Base-by-base conservation (phyloP, 1,284 basidiomycete species). In the Heterobasidion occidentale region DNA sequence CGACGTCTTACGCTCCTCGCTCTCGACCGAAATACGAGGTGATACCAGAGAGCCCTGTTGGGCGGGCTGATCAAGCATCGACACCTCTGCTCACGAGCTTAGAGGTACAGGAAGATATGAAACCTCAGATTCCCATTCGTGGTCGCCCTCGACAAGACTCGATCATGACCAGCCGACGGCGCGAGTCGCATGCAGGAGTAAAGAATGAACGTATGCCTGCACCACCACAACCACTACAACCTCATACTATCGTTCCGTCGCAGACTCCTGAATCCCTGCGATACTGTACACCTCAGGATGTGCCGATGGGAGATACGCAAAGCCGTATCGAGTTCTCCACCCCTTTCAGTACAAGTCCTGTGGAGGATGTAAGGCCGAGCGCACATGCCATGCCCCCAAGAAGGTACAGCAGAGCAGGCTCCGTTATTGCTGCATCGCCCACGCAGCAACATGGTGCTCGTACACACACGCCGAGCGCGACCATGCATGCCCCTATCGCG, bases 101-200 rank as follows among this genome's bases (percentile, higher is more conserved):
- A 15, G n/a, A n/a, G 34, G 36, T 36, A 17, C 27, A 52, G 36
- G 42, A 46, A 5, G 19, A 27, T 19, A 12, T 53, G 38, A 53
- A 53, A 17, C 51, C 50, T 2, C 60, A 61, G 42, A 52, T 61
- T 19, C 60, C 60, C 12, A 47, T 58, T 34, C 60, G 60, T 20
- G 60, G 60, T n/a, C 59, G 60, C 33, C 60, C 60, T 15, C 60
- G 60, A 9, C 48, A 56, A 15, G 53, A 58, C 20, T 50, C 55
- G 7, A 42, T n/a, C 6, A 27, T 27, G 27, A 27, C 27, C 27
- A 6, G 27, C 27, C 38, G 38, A n/a, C 38, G n/a, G 4, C 38
- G 38, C 38, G 38, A n/a, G 11, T 42, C 38, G 4, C 4, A 11
- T 42, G 7, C 38, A 11, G 38, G 38, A 42, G n/a, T 11, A 1